Percentiles rank a stretch among this genome's conserved stretches.
Conservation (phyloP, 768 basidiomycete species). For the Naganishia vishniacii region DNA sequence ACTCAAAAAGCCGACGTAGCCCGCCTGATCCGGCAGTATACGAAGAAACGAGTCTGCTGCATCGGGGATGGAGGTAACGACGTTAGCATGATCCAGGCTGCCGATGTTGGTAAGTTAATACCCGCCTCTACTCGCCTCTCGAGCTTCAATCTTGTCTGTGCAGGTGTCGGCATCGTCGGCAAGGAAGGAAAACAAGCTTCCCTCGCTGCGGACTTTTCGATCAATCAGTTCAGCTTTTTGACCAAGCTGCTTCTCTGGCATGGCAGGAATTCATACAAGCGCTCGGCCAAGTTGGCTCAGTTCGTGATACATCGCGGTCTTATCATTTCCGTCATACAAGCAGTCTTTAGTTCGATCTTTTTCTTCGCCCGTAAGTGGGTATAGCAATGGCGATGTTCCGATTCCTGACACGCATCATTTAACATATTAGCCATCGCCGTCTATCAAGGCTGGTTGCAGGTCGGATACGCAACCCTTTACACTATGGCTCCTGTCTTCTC, state of each 20-base stretch:
- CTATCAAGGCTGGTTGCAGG: slow-evolving; percentile 97
- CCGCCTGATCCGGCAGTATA: slow-evolving; percentile 78
- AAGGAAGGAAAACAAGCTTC: slow-evolving; percentile 99
- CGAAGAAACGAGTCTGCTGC: slow-evolving; percentile 93
- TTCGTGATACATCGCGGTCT: slow-evolving; percentile 97
- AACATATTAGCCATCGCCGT: slow-evolving; percentile 92
- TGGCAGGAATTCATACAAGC: slow-evolving; percentile 95
- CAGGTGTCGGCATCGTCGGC: slow-evolving; percentile 94
- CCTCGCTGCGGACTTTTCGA: slow-evolving; percentile 96
- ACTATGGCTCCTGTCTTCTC: slow-evolving; percentile 99
- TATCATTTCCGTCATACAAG: slow-evolving; percentile 96
- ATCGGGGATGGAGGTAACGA: slow-evolving; percentile 99
- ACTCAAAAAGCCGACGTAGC: slow-evolving; percentile 99
- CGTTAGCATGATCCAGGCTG: slow-evolving; percentile 99
- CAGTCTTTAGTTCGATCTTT: slow-evolving; percentile 73
- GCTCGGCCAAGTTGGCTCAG: slow-evolving; percentile 93
- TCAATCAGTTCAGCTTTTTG: slow-evolving; percentile 90
- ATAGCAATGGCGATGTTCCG: no score
- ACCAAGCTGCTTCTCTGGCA: slow-evolving; percentile 98
- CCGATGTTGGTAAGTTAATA: slow-evolving; percentile 77
- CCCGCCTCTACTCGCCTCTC: background rate
- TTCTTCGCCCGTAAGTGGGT: slow-evolving; percentile 48
- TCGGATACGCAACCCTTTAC: slow-evolving; percentile 90
- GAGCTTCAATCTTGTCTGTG: background rate
- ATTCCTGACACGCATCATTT: slow-evolving; percentile 55